Evolutionary conservation across 169 alveolate genomes (phyloP).

Genomic region (Ichthyophthirius multifiliis): DNA sequence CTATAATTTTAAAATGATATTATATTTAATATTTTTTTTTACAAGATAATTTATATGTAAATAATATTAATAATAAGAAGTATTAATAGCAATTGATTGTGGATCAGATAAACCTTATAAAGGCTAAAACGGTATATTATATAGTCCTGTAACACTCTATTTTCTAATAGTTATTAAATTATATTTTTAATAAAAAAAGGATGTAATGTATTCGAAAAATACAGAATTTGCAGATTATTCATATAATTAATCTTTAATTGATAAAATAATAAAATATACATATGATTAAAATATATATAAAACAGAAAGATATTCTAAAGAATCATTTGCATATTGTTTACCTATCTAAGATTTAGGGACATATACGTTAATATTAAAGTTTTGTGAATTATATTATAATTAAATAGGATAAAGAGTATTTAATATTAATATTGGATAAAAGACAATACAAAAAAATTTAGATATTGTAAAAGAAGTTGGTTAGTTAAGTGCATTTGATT

Average conservation of each 20-base stretch:
- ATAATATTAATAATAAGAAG: neutral
- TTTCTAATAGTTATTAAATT: neutral
- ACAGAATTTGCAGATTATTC: neutral
- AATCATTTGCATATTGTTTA: constrained; percentile 44
- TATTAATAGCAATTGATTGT: neutral
- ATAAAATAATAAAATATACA: neutral
- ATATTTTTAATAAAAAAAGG: neutral
- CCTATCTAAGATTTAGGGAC: constrained; percentile 52
- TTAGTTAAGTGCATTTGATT: constrained; percentile 48
- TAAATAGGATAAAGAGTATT: constrained; percentile 45
- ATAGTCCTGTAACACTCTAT: neutral
- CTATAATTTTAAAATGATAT: too few species aligned
- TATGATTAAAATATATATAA: neutral
- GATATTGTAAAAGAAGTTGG: constrained; percentile 49
- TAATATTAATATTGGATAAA: constrained; percentile 46
- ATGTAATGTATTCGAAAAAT: neutral
- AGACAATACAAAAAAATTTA: constrained; percentile 19
- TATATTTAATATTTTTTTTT: too few species aligned
- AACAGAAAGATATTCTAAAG: constrained; percentile 16
- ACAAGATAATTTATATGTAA: too few species aligned
- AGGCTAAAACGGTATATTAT: neutral
- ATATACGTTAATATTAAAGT: constrained; percentile 48
- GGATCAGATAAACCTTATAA: neutral
- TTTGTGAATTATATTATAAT: constrained; percentile 54
- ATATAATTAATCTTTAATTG: neutral